Base-by-base conservation (phyloP, 23 red algal species). In the Gracilariopsis chorda region DNA sequence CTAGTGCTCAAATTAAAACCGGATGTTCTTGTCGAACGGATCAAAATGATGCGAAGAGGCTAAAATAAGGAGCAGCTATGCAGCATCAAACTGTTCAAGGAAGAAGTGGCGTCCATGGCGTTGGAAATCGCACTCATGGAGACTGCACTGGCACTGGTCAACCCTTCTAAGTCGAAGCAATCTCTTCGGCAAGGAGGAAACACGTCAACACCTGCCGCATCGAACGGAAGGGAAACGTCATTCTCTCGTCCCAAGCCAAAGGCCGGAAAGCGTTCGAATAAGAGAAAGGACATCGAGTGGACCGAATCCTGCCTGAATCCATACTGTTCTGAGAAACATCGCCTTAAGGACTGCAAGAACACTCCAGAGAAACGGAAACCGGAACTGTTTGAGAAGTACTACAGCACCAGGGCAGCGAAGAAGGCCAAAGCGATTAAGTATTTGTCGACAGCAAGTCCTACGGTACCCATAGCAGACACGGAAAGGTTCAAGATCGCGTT, bases 51-150 rank as follows among this genome's bases (percentile, higher is more conserved):
- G 40, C 72, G 72, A n/a, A 35, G 33, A 30, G 32, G 40, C 5
- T 77, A 43, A 43, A 77, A 77, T 2, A 77, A 77, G 1, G 72
- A 77, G 72, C 72, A 77, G 49, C 72, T 77, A 4, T 17, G 13
- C 13, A 77, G 72, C 49, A 77, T 77, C 72, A 77, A 77, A 45
- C 72, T 77, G 1, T 77, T 77, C 0, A 44, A 16, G 30, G 72
- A 77, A 0, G 72, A 53, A 47, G 72, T 12, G 9, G 19, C 7
- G 6, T 48, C 20, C 48, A 46, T 77, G 20, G 41, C 72, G 16
- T 17, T 77, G 11, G 72, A 77, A 20, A 6, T 77, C 49, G 0
- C 34, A 6, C 48, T 77, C 5, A 77, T 43, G 7, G 36, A 77
- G 25, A 48, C 72, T 42, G 72, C 72, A 48, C 1, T 9, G 9